A percentile compares a stretch with the other conserved stretches of the same genome.
phyloP scores from a whole-genome alignment of 495 filamentous ascomycete genomes.

The Mytilinidion resinicola region DNA sequence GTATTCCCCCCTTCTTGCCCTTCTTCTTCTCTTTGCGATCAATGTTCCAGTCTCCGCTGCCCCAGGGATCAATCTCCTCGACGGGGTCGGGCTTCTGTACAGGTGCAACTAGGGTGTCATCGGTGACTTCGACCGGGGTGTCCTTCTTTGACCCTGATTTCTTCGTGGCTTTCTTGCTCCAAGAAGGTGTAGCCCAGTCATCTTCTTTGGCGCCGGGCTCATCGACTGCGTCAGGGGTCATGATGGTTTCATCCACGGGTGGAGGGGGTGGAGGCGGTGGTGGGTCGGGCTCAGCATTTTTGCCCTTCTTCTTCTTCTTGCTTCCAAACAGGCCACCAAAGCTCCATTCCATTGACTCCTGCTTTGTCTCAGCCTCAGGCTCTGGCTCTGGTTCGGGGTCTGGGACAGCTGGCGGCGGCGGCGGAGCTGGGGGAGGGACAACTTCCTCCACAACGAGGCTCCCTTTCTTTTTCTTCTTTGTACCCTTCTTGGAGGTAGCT shows the following conservation, averaged over 20 bases:
- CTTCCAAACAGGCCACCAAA: conserved; percentile 25
- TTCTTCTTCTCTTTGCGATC: conserved; percentile 25
- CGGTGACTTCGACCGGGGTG: conserved; percentile 21
- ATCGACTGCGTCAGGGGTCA: conserved; percentile 30
- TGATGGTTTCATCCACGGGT: background rate
- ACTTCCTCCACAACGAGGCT: conserved; percentile 6
- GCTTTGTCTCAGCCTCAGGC: conserved; percentile 16
- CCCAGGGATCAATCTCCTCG: conserved; percentile 23
- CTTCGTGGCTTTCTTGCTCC: conserved; percentile 25
- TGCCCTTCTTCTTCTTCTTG: conserved; percentile 30
- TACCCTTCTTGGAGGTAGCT: conserved; percentile 2
- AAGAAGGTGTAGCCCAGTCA: conserved; percentile 22
- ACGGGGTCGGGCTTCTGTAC: conserved; percentile 20
- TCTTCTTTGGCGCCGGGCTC: conserved; percentile 32
- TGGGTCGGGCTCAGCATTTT: conserved; percentile 15
- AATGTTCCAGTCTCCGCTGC: conserved; percentile 21
- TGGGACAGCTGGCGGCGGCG: conserved; percentile 18
- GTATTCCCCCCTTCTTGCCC: conserved; percentile 28
- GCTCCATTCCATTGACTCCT: conserved; percentile 16
- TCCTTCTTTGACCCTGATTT: conserved; percentile 18
- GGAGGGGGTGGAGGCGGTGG: background rate
- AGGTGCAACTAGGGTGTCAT: conserved; percentile 9
- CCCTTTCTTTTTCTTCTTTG: background rate
- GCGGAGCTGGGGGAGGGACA: conserved; percentile 11
- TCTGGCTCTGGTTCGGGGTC: conserved; percentile 17